phyloP scores from a whole-genome alignment of 352 stramenopile species.

The Phytophthora pisi region DNA sequence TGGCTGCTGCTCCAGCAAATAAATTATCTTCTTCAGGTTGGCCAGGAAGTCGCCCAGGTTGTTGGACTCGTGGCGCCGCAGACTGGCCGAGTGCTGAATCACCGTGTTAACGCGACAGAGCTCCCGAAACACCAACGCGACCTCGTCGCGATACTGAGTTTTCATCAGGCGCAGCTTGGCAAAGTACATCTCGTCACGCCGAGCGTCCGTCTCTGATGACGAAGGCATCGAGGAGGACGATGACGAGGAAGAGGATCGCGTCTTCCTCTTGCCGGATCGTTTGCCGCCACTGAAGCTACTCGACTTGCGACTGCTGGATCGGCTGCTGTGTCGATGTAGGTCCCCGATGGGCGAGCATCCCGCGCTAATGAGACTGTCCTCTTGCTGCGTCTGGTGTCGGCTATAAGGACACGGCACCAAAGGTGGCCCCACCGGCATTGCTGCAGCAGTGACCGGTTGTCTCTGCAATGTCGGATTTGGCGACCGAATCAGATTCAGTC shows the following conservation, averaged over 20 bases:
- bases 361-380: slow-evolving; percentile 5
- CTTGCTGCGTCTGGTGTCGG: slow-evolving; percentile 11
- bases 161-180: slow-evolving; percentile 73
- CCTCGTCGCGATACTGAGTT: slow-evolving; percentile 76
- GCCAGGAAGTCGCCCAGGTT: slow-evolving; percentile 81
- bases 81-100: slow-evolving; percentile 77
- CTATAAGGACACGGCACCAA: slow-evolving; percentile 24
- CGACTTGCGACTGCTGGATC: slow-evolving; percentile 16
- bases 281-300: slow-evolving; percentile 25
- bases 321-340: slow-evolving; percentile 14
- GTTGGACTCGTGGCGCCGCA: slow-evolving; percentile 80
- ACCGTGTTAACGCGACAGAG: slow-evolving; percentile 82
- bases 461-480: slow-evolving; percentile 12
- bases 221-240: not conserved
- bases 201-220: slow-evolving; percentile 4
- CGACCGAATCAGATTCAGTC: slow-evolving; percentile 32
- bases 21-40: slow-evolving; percentile 91
- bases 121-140: slow-evolving; percentile 80
- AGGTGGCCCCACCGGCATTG: not conserved
- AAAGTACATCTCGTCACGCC: slow-evolving; percentile 71
- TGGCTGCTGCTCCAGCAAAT: slow-evolving; percentile 85
- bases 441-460: slow-evolving; percentile 7
- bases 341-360: slow-evolving; percentile 7
- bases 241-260: slow-evolving; percentile 15
- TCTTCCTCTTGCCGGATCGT: slow-evolving; percentile 36